Percentiles rank a stretch among this genome's conserved stretches.
Conservation (phyloP, 768 basidiomycete species). For the Tremella yokohamensis region DNA sequence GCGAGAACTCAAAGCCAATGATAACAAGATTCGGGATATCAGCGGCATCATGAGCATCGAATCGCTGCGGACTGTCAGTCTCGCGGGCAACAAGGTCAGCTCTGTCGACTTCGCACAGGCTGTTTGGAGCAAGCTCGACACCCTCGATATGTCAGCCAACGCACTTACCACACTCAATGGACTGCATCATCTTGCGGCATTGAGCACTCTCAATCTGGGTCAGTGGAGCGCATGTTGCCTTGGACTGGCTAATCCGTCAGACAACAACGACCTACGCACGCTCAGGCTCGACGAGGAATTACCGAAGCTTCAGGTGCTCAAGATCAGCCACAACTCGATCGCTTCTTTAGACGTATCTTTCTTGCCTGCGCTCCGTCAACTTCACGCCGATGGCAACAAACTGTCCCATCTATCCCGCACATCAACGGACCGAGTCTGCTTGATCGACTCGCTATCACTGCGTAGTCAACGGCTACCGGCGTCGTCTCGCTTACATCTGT, state of each 20-base stretch:
- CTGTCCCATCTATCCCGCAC: slow-evolving; percentile 37
- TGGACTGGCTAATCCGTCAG: slow-evolving; percentile 51
- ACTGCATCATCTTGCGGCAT: slow-evolving; percentile 54
- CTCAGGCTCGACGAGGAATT: slow-evolving; percentile 56
- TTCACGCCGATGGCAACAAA: slow-evolving; percentile 85
- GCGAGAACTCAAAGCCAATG: slow-evolving; percentile 83
- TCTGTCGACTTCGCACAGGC: slow-evolving; percentile 61
- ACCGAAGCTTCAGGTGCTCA: slow-evolving; percentile 73
- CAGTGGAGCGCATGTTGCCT: slow-evolving; percentile 49
- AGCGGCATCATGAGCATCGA: slow-evolving; percentile 77
- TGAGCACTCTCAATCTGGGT: slow-evolving; percentile 81
- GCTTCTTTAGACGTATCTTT: slow-evolving; percentile 60
- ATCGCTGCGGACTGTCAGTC: slow-evolving; percentile 74
- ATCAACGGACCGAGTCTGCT: background rate
- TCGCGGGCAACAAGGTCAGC: slow-evolving; percentile 69
- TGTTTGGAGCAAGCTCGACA: slow-evolving; percentile 75
- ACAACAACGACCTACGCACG: slow-evolving; percentile 65
- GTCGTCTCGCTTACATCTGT: slow-evolving; percentile 13
- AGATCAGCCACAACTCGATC: slow-evolving; percentile 77
- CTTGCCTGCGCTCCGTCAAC: slow-evolving; percentile 72
- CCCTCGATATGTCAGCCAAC: slow-evolving; percentile 78
- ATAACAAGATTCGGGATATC: slow-evolving; percentile 69
- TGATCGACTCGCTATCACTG: slow-evolving; percentile 81
- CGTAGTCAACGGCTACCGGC: slow-evolving; percentile 66
- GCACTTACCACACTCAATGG: slow-evolving; percentile 59